These are phyloP conservation scores for Wallacemonas sp. DNA, from an alignment of 208 protist species.

Conservation along the genomic window DNA sequence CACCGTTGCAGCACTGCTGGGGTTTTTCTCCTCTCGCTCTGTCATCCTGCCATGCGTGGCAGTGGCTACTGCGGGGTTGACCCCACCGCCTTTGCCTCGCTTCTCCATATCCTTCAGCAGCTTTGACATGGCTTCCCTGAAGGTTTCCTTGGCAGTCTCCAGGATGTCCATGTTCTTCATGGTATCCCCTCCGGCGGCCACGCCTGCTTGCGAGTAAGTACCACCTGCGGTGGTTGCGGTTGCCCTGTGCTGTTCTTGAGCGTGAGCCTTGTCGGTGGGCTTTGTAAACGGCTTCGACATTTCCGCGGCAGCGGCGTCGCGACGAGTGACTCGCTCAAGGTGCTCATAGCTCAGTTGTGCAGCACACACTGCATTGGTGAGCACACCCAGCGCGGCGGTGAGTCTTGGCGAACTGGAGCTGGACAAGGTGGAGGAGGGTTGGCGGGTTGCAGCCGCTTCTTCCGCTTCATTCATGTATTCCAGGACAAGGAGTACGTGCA, in stretches of 20 bases:
- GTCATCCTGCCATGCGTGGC: not conserved
- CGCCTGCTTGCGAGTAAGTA: not conserved
- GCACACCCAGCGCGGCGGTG: not conserved
- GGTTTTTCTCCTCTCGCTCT: not conserved
- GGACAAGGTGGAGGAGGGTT: not conserved
- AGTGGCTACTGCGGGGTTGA: not conserved
- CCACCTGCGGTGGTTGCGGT: not conserved
- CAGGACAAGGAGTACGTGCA: not conserved
- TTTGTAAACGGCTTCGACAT: slow-evolving; percentile 18
- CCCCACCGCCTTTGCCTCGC: not conserved
- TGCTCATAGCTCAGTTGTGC: slow-evolving; percentile 15
- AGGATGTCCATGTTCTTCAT: not conserved
- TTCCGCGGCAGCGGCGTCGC: slow-evolving; percentile 8
- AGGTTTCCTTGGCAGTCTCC: slow-evolving; percentile 6
- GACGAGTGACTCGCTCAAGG: slow-evolving; percentile 10
- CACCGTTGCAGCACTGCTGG: not conserved
- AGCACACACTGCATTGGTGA: not conserved
- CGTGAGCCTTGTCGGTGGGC: not conserved
- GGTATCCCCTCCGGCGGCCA: not conserved
- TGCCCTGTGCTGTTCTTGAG: not conserved
- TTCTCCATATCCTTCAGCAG: slow-evolving; percentile 15
- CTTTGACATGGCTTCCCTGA: slow-evolving; percentile 11
- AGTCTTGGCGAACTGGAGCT: not conserved
- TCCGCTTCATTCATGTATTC: not conserved
- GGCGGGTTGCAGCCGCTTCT: not conserved